Base-by-base conservation (phyloP, 2,329 filamentous ascomycete genomes). In the Penicillium sp. region DNA sequence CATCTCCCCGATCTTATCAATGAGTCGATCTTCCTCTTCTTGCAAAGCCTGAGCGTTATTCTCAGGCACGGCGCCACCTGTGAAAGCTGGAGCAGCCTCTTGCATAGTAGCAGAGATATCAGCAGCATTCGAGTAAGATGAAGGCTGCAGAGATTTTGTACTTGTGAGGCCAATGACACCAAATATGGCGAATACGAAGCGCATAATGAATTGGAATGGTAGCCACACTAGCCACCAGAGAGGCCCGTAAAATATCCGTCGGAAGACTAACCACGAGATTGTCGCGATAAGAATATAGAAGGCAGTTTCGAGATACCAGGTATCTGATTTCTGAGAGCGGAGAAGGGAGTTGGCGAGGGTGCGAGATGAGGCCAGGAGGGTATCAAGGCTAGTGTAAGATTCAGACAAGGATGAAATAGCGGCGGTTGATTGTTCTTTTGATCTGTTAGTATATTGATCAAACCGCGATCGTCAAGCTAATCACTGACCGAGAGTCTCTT, bases 241-340 rank as follows among this genome's bases (percentile, higher is more conserved):
- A 1, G 95, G 95, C 0, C 95, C 93, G 77, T 96, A 99, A 8
- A 99, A 70, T 41, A 93, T 80, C 45, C 95, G 81, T 27, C 95
- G 82, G 69, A 96, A 97, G 7, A 96, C 71, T 8, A 99, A 82
- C 95, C 95, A 99, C 29, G 80, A 81, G 43, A 93, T 86, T 1
- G 92, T 97, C 6, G 78, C 84, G 22, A 89, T 69, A 16, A 98
- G 83, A 65, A 97, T 82, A 71, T 93, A 96, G 63, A 98, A 87
- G 2, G 93, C 86, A 37, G 90, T 96, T 75, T 95, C 90, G 33
- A 99, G 84, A 72, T 99, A 99, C 95, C 95, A 99, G 2, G 93
- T 97, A 72, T 99, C 95, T 63, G 89, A 95, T 81, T 99, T 99
- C 71, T 96, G 91, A 62, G 90, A 95, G 59, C 86, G 86, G 47